Percentiles rank a stretch among this genome's conserved stretches.
Evolutionary conservation across 1,139 yeast species (phyloP).

Genomic region (Zygoascus hellenicus): DNA sequence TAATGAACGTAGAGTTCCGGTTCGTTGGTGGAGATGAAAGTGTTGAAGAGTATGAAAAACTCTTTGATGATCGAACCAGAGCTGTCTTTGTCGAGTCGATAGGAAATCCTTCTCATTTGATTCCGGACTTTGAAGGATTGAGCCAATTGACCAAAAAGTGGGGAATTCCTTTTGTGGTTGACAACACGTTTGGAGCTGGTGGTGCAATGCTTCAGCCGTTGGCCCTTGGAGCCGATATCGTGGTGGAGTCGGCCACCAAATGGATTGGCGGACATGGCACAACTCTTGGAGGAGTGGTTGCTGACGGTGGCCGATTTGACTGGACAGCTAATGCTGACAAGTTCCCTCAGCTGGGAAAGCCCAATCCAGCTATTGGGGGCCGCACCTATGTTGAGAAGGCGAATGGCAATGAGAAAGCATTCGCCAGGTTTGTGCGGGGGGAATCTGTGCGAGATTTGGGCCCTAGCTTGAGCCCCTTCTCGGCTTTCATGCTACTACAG

Average conservation of each 20-base stretch:
- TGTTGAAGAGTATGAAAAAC: conserved; percentile 60
- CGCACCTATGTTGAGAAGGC: conserved; percentile 61
- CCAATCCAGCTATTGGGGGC: conserved; percentile 78
- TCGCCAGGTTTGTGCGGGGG: conserved; percentile 71
- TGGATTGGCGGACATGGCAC: conserved; percentile 99
- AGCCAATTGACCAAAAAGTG: conserved; percentile 74
- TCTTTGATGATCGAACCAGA: conserved; percentile 78
- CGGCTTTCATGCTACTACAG: conserved; percentile 74
- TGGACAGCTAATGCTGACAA: conserved; percentile 78
- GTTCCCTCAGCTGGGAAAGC: conserved; percentile 85
- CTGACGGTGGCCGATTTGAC: conserved; percentile 89
- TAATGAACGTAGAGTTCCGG: conserved; percentile 77
- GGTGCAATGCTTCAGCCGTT: conserved; percentile 83
- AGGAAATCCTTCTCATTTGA: conserved; percentile 90
- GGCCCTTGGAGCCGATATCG: conserved; percentile 83
- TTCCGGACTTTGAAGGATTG: conserved; percentile 83
- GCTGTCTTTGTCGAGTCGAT: conserved; percentile 87
- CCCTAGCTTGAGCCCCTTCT: conserved; percentile 84
- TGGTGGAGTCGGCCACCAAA: conserved; percentile 87
- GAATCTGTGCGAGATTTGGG: conserved; percentile 91
- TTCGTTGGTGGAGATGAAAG: conserved; percentile 74
- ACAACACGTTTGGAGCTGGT: conserved; percentile 97
- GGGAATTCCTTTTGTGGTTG: conserved; percentile 90
- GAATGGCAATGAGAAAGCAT: conserved; percentile 74
- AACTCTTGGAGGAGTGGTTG: conserved; percentile 85